A percentile compares a stretch with the other conserved stretches of the same genome.
These are phyloP conservation scores for Stachybotrys chartarum DNA, from an alignment of 2,329 filamentous ascomycete species.

Conservation along the genomic window DNA sequence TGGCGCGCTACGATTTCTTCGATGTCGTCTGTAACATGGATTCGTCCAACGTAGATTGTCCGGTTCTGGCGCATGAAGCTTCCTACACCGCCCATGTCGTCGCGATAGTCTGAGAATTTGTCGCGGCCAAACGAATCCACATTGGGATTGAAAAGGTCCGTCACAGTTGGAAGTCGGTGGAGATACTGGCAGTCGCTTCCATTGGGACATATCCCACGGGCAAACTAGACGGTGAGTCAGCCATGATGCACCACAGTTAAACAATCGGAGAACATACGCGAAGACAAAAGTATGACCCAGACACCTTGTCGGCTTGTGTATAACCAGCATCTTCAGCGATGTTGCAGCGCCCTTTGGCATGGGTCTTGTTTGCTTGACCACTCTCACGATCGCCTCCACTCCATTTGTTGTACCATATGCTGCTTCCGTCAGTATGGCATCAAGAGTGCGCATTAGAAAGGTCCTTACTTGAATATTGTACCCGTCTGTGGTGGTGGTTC, in stretches of 20 bases:
- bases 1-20: constrained; percentile 93
- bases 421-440: not conserved
- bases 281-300: constrained; percentile 85
- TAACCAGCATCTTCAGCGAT: constrained; percentile 73
- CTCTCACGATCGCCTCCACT: constrained; percentile 90
- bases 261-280: constrained; percentile 32
- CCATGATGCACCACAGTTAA: not conserved
- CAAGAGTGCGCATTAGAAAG: constrained; percentile 24
- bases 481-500: constrained; percentile 89
- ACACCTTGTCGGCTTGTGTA: constrained; percentile 67
- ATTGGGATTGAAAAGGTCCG: constrained; percentile 88
- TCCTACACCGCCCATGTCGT: constrained; percentile 97
- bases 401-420: constrained; percentile 98
- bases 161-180: constrained; percentile 77
- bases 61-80: constrained; percentile 91
- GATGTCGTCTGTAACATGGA: constrained; percentile 94
- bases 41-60: constrained; percentile 87
- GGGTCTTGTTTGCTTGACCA: constrained; percentile 76
- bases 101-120: constrained; percentile 86
- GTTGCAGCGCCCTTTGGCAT: constrained; percentile 81
- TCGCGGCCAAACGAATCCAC: constrained; percentile 87
- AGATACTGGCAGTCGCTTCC: constrained; percentile 93
- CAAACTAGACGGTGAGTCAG: constrained; percentile 43
- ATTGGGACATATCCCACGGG: constrained; percentile 73
- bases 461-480: constrained; percentile 71